Conservation (phyloP, 2,329 filamentous ascomycete genomes). For the Exophiala viscosa region DNA sequence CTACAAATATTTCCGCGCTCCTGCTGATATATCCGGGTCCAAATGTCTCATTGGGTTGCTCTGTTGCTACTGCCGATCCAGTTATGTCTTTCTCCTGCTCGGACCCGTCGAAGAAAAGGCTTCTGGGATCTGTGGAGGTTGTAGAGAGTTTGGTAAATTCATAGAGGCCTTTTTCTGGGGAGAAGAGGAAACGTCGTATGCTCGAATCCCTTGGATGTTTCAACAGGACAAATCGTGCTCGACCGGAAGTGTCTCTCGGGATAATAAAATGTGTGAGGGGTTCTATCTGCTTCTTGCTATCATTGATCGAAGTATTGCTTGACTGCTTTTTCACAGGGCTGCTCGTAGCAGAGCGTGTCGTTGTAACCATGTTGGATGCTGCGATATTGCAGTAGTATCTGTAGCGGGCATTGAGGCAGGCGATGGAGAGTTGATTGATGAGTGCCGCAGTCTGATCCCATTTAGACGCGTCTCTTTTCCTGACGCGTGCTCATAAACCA, state of each 20-base stretch:
- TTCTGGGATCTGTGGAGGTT: conserved; percentile 49
- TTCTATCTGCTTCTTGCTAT: conserved; percentile 33
- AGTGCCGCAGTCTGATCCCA: neutral
- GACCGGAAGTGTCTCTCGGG: conserved; percentile 49
- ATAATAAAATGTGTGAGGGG: conserved; percentile 54
- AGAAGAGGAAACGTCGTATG: conserved; percentile 55
- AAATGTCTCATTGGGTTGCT: neutral
- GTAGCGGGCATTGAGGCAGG: neutral
- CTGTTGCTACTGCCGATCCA: conserved; percentile 4
- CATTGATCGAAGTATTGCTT: neutral
- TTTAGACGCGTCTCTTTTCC: neutral
- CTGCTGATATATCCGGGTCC: conserved; percentile 56
- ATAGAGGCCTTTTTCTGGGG: conserved; percentile 55
- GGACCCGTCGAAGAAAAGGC: conserved; percentile 49
- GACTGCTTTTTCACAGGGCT: conserved; percentile 24
- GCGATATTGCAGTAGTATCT: neutral
- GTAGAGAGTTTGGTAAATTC: conserved; percentile 59
- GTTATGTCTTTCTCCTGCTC: conserved; percentile 23
- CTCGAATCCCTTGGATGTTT: conserved; percentile 51
- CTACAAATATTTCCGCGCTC: conserved; percentile 71
- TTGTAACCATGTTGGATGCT: conserved; percentile 12
- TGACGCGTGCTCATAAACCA: conserved; percentile 14
- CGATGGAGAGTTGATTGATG: neutral
- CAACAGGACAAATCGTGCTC: conserved; percentile 55
- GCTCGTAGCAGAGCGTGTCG: conserved; percentile 22